Evolutionary conservation across 2,329 filamentous ascomycete species (phyloP), one percentile per base, ranked within the genome.

Genomic region (Pezicula carpinea): DNA sequence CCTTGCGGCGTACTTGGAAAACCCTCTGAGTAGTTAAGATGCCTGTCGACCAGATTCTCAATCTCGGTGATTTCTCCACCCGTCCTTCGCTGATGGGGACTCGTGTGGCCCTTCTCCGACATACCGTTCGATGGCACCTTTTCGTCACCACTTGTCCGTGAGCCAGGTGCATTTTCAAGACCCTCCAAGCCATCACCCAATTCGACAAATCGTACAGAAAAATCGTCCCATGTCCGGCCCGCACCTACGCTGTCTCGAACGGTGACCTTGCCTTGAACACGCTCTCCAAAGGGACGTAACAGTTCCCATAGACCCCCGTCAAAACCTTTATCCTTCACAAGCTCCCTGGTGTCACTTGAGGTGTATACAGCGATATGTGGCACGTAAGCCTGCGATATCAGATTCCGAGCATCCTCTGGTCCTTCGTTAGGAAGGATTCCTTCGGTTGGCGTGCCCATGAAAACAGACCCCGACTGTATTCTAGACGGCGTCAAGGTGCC

Each of bases 181-280:
- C 71, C 66, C 56, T 80, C 76, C 14, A 82, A 62, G 18, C 75
- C 72, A 54, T 78, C 73, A 2, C 82, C 82, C 46, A 95, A 79
- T 49, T 81, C 79, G 5, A 86, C 82, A 64, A 99, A 96, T 46
- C 89, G 85, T 48, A 99, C 78, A 1, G 89, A 85, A 66, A 90
- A 99, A 64, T 97, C 90, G 46, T 96, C 92, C 71, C 87, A 92
- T 33, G 81, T 79, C 61, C 82, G 82, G 63, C 89, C 91, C 36
- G 85, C 80, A 7, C 93, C 92, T 56, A 88, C 83, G 62, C 91
- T 96, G 67, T 99, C 93, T 58, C 93, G 76, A 46, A 97, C 85
- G 3, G 87, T 87, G 43, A 99, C 85, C 61, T 93, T 95, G 23
- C 93, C 93, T 42, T 85, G 80, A 1, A 97, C 78, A 14, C 77